Evolutionary conservation across 441 rosid species (phyloP).

Genomic region (Gossypium davidsonii): DNA sequence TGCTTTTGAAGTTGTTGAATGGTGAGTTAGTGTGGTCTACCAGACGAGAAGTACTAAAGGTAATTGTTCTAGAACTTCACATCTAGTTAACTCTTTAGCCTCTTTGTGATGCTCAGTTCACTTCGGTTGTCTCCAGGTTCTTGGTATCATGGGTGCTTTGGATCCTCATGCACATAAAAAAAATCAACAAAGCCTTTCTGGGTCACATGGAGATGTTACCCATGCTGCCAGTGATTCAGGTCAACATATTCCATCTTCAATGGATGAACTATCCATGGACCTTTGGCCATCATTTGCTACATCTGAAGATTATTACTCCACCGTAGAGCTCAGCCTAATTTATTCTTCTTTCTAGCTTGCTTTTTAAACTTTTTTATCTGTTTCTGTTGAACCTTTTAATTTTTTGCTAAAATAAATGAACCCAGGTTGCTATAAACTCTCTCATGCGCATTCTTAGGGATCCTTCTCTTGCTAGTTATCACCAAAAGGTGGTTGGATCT

Average conservation of each 20-base stretch:
- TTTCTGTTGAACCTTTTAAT: not conserved
- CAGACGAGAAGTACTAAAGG: slow-evolving; percentile 99
- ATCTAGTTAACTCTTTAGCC: slow-evolving; percentile 5
- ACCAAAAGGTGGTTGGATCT: slow-evolving; percentile 98
- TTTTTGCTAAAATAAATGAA: slow-evolving; percentile 8
- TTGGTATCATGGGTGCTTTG: slow-evolving; percentile 98
- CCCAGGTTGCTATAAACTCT: slow-evolving; percentile 95
- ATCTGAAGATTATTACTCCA: slow-evolving; percentile 93
- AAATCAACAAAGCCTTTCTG: slow-evolving; percentile 76
- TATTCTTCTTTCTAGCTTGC: slow-evolving; percentile 14
- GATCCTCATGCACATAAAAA: slow-evolving; percentile 95
- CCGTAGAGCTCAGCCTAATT: slow-evolving; percentile 44
- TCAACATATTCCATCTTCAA: slow-evolving; percentile 72
- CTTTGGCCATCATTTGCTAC: slow-evolving; percentile 93
- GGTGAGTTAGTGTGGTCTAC: slow-evolving; percentile 99
- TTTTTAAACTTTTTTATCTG: slow-evolving; percentile 12
- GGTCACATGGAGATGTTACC: slow-evolving; percentile 84
- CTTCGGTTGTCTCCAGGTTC: slow-evolving; percentile 55
- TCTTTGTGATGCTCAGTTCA: slow-evolving; percentile 19
- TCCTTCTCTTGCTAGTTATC: slow-evolving; percentile 94
- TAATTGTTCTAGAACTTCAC: slow-evolving; percentile 27
- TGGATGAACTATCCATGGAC: slow-evolving; percentile 89
- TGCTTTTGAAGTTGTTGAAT: slow-evolving; percentile 92
- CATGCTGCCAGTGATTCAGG: slow-evolving; percentile 93
- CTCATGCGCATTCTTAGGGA: slow-evolving; percentile 98